Base-by-base conservation (phyloP, 2,329 filamentous ascomycete genomes). In the Monosporascus sp. region DNA sequence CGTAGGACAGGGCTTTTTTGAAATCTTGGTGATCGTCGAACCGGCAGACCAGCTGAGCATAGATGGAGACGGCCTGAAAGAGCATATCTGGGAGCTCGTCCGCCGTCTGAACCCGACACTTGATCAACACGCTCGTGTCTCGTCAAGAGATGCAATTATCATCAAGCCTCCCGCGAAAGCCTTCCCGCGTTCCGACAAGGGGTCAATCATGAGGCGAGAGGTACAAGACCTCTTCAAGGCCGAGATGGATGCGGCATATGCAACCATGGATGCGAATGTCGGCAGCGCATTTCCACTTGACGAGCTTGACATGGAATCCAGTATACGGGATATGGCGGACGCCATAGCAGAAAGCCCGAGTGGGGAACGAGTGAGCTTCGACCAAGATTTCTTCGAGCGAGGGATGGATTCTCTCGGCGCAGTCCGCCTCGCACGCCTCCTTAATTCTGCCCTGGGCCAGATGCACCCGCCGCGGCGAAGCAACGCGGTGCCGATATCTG, bases 331-430 rank as follows among this genome's bases (percentile, higher is more conserved):
- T 3, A 51, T 62, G 19, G 46, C 63, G 4, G 27, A 56, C 3
- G 35, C 52, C 14, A 52, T 55, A n/a, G 27, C n/a, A 46, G 22
- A 24, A 5, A 24, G 22, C 22, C 50, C 52, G 41, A 50, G 47
- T 55, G 38, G 52, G 38, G 45, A 48, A 22, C 46, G 22, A 8
- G 50, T 54, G 27, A 37, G 19, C 27, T 27, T 26, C 2, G 52
- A 60, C 5, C 57, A 68, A n/a, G 64, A 67, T 50, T 61, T 68
- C 22, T 65, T 68, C 37, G 60, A 67, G 47, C 53, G 56, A 11
- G 66, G 66, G 1, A 63, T 68, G 62, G 63, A 68, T 31, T 68
- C 65, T 1, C 40, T 69, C n/a, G 61, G 67, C 26, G 58, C 64
- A 17, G 57, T 61, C 17, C 57, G 52, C 6, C 43, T 66, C 19